phyloP scores from a whole-genome alignment of 768 basidiomycete species.

The Phanerochaete sordida region DNA sequence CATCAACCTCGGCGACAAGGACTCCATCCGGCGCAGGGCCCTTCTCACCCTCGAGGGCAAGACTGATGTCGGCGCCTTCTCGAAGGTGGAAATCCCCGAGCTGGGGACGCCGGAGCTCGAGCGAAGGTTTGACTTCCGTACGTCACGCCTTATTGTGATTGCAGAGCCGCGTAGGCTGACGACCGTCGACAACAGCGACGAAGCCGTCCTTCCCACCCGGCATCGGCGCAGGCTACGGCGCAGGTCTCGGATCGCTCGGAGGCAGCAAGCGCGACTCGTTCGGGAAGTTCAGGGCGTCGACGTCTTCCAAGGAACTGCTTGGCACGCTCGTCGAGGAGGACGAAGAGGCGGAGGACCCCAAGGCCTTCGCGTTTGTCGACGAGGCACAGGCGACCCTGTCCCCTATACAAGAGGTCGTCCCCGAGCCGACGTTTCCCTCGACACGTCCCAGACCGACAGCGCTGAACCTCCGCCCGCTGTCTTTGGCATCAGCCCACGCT shows the following conservation, averaged over 20 bases:
- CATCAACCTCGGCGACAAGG: slow-evolving; percentile 65
- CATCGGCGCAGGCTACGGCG: slow-evolving; percentile 38
- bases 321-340: slow-evolving; percentile 83
- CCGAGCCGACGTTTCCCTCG: slow-evolving; percentile 29
- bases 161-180: background rate
- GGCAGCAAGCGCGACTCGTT: slow-evolving; percentile 76
- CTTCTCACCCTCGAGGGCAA: slow-evolving; percentile 88
- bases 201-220: slow-evolving; percentile 58
- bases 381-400: background rate
- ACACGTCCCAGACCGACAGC: slow-evolving; percentile 62
- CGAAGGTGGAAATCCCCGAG: slow-evolving; percentile 84
- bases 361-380: background rate
- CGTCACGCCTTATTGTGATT: slow-evolving; percentile 29
- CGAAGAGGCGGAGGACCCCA: slow-evolving; percentile 46
- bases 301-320: slow-evolving; percentile 71
- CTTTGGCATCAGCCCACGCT: slow-evolving; percentile 54
- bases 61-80: slow-evolving; percentile 56
- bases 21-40: slow-evolving; percentile 78
- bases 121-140: slow-evolving; percentile 63
- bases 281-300: slow-evolving; percentile 57
- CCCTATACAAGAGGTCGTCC: slow-evolving; percentile 9
- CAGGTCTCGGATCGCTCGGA: slow-evolving; percentile 38
- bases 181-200: slow-evolving; percentile 37
- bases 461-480: slow-evolving; percentile 66
- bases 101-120: slow-evolving; percentile 55